Conservation (phyloP, 2,329 filamentous ascomycete genomes). For the Byssothecium circinans region DNA sequence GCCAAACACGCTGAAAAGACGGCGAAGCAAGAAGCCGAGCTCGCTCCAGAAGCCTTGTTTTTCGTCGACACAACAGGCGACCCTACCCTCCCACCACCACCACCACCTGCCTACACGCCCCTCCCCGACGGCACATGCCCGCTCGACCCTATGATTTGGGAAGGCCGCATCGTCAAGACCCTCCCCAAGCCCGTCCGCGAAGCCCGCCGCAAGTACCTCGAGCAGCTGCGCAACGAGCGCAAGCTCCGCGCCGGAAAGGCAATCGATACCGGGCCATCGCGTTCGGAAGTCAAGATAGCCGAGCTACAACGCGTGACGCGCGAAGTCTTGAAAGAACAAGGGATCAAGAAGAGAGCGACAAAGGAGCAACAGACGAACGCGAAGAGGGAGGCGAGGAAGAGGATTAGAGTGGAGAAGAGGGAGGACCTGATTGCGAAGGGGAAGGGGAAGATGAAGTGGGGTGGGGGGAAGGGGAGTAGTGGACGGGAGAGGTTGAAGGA, state of each 20-base stretch:
- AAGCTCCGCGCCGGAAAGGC: too few relatives aligned
- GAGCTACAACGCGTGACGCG: background rate
- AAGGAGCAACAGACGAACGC: too few relatives aligned
- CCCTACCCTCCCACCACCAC: too few relatives aligned
- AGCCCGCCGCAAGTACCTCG: too few relatives aligned
- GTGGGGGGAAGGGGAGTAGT: too few relatives aligned
- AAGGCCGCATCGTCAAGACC: slow-evolving; percentile 2
- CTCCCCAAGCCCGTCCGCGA: too few relatives aligned
- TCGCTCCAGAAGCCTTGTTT: too few relatives aligned
- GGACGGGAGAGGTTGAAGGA: background rate
- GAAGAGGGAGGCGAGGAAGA: slow-evolving; percentile 11
- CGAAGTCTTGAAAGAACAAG: background rate
- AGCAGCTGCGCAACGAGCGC: too few relatives aligned
- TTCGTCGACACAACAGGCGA: too few relatives aligned
- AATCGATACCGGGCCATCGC: too few relatives aligned
- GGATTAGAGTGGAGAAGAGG: slow-evolving; percentile 2
- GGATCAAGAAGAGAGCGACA: background rate
- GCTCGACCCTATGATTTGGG: slow-evolving; percentile 9
- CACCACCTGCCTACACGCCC: slow-evolving; percentile 1
- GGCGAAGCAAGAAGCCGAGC: background rate
- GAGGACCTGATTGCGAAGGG: background rate
- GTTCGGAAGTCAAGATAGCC: background rate
- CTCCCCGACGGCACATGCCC: slow-evolving; percentile 6
- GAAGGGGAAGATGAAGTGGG: background rate
- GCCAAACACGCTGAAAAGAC: slow-evolving; percentile 15